Percentiles rank a stretch among this genome's conserved stretches.
Conservation (phyloP, 2,329 filamentous ascomycete species). For the Aphanoascus verrucosus region DNA sequence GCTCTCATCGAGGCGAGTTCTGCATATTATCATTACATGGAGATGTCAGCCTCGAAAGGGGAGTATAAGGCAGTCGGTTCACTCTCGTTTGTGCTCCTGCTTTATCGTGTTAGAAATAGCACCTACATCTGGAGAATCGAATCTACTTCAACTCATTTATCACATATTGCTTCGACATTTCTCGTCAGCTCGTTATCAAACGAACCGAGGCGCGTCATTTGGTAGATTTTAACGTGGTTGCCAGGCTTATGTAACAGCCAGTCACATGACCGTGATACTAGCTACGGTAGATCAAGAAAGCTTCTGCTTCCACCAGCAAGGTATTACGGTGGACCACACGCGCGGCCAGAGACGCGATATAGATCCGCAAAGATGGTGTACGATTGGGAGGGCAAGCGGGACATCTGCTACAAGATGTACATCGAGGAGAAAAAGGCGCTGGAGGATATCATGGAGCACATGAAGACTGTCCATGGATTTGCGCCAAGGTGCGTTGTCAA, state of each 20-base stretch:
- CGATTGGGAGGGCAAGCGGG: conserved; percentile 57
- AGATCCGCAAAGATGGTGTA: conserved; percentile 39
- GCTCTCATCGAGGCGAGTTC: background rate
- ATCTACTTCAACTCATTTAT: background rate
- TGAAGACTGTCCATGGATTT: conserved; percentile 55
- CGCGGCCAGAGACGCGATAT: background rate
- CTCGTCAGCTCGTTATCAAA: no score
- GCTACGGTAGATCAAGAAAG: conserved; percentile 7
- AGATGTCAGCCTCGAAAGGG: conserved; percentile 10
- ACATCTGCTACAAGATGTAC: conserved; percentile 59
- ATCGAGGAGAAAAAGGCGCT: conserved; percentile 63
- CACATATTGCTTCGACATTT: background rate
- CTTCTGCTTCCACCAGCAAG: conserved; percentile 1
- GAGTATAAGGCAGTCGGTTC: conserved; percentile 8
- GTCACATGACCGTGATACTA: background rate
- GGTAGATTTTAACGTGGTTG: no score
- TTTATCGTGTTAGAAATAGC: conserved; percentile 12
- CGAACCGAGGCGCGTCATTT: no score
- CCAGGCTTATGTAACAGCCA: background rate
- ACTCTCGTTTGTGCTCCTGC: conserved; percentile 3
- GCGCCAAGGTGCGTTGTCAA: conserved; percentile 51
- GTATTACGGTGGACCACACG: conserved; percentile 14
- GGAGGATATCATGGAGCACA: conserved; percentile 63
- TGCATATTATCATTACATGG: conserved; percentile 8
- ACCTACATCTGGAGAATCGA: conserved; percentile 8